Base-by-base conservation (phyloP, 768 basidiomycete genomes). In the Gloeopeniophorella convolvens region DNA sequence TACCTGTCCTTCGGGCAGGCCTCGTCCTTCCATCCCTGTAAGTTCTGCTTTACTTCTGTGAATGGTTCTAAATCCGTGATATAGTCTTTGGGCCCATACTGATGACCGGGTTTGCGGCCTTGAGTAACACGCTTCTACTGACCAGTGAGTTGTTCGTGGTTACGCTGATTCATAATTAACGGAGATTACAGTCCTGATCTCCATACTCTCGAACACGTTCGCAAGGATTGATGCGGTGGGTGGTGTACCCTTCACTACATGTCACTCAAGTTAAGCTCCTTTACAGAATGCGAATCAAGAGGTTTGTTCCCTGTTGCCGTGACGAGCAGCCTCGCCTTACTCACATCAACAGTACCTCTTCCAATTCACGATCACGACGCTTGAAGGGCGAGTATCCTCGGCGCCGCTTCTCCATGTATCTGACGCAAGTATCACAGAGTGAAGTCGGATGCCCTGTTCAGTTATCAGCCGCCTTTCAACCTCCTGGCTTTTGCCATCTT, bases 381-480 rank as follows among this genome's bases (percentile, higher is more conserved):
- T 95, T 42, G 88, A 94, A 75, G 89, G 89, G 88, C 86, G 59
- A 48, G 71, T 55, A 16, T 37, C 20, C 5, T 21, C 16, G 15
- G 30, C 13, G 27, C 16, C 7, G 8, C 13, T 45, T 44, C 32
- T 31, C 12, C 24, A 18, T 23, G n/a, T 56, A n/a, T n/a, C n/a
- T 40, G 35, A 57, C 56, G n/a, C 46, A 18, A 33, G 44, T 34
- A 36, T 33, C 33, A 10, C 55, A 89, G 90, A 20, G 86, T 92
- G 62, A 92, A 92, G 63, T 83, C 85, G 2, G 90, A 94, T 63
- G 88, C 88, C 1, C 71, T 96, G 15, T 90, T 94, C 70, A 90
- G 85, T 40, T 95, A 96, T 60, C 88, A 92, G 57, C 89, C 89
- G 1, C 92, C 92, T 1, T 90, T 91, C 75, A 91, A 89, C 60